These are phyloP conservation scores for Hemileccinum rubropunctum DNA, from an alignment of 768 basidiomycete genomes.

Conservation along the genomic window DNA sequence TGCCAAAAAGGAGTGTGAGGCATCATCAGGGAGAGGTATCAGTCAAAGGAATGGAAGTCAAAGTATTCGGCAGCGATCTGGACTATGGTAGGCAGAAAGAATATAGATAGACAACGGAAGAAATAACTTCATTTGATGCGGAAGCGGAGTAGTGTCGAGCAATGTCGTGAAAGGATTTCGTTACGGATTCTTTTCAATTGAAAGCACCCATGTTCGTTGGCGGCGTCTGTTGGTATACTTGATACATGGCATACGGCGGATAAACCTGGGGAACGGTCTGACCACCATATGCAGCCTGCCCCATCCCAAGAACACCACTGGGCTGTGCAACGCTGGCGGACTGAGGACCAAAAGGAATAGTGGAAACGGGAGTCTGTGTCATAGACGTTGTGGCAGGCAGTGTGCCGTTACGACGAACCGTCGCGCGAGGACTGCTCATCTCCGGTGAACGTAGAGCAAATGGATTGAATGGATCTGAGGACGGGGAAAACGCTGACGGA, in stretches of 20 bases:
- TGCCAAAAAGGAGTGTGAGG: constrained; percentile 24
- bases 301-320: constrained; percentile 58
- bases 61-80: constrained; percentile 25
- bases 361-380: constrained; percentile 26
- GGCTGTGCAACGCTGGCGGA: constrained; percentile 60
- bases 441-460: constrained; percentile 53
- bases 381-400: constrained; percentile 33
- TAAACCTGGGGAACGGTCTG: constrained; percentile 66
- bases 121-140: constrained; percentile 32
- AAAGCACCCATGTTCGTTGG: constrained; percentile 74
- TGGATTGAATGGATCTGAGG: constrained; percentile 56
- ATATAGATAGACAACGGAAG: constrained; percentile 33
- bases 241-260: constrained; percentile 76
- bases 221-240: constrained; percentile 75
- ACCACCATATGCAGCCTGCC: constrained; percentile 60
- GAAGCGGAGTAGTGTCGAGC: constrained; percentile 27
- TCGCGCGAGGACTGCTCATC: constrained; percentile 47
- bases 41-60: constrained; percentile 21
- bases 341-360: constrained; percentile 54
- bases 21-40: constrained; percentile 28
- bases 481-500: constrained; percentile 47
- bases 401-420: constrained; percentile 44
- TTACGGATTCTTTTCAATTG: constrained; percentile 45
- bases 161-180: constrained; percentile 43
- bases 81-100: constrained; percentile 22